Evolutionary conservation across 495 filamentous ascomycete genomes (phyloP).

Genomic region (Podospora tetraspora): DNA sequence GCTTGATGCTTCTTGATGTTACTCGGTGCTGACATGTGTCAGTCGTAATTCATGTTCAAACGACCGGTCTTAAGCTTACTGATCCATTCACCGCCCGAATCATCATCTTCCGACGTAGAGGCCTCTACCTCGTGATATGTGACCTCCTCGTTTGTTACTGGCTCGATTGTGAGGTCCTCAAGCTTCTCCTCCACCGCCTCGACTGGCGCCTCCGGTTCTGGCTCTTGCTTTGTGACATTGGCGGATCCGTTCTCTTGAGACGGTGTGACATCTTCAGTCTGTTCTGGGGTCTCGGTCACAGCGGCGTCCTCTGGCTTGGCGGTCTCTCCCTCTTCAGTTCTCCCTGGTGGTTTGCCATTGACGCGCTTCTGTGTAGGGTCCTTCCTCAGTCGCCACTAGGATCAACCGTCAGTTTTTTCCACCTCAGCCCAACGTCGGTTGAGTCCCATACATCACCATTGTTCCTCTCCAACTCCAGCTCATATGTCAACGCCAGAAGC

Average conservation of each 20-base stretch:
- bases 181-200: conserved; percentile 16
- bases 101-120: conserved; percentile 21
- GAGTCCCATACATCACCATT: conserved; percentile 47
- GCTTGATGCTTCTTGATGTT: conserved; percentile 83
- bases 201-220: neutral
- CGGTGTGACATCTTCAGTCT: conserved; percentile 22
- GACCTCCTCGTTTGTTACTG: conserved; percentile 34
- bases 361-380: conserved; percentile 69
- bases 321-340: conserved; percentile 12
- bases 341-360: conserved; percentile 62
- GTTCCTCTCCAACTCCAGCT: conserved; percentile 80
- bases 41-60: neutral
- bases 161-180: conserved; percentile 13
- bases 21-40: conserved; percentile 49
- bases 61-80: conserved; percentile 33
- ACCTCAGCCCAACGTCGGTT: neutral
- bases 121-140: conserved; percentile 59
- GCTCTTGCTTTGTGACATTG: neutral
- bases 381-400: conserved; percentile 68
- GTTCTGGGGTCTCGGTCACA: conserved; percentile 10
- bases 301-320: conserved; percentile 6
- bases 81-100: conserved; percentile 61
- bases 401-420: neutral
- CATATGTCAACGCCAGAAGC: conserved; percentile 84
- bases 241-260: neutral